Evolutionary conservation across 768 basidiomycete species (phyloP).

Genomic region (Tephrocybe sp.): DNA sequence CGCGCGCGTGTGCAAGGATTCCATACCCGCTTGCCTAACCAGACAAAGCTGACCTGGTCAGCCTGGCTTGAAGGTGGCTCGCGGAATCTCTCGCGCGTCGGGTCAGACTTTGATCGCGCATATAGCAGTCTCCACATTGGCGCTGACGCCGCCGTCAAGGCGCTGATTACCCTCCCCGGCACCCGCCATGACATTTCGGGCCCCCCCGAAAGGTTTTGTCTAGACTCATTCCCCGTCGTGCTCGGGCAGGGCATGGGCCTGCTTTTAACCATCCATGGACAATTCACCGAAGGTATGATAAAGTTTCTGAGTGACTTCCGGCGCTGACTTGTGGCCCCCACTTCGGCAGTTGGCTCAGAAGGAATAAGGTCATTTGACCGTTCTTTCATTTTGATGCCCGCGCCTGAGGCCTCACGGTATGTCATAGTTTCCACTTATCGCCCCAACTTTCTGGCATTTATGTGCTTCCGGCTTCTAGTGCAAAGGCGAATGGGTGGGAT

Average conservation of each 20-base stretch:
- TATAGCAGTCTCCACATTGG: constrained; percentile 71
- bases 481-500: constrained; percentile 84
- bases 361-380: constrained; percentile 93
- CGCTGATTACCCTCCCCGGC: constrained; percentile 62
- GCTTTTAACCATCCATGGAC: constrained; percentile 79
- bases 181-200: constrained; percentile 83
- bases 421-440: constrained; percentile 27
- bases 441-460: neutral
- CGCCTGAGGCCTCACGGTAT: constrained; percentile 79
- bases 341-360: constrained; percentile 36
- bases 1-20: constrained; percentile 75
- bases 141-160: constrained; percentile 55
- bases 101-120: constrained; percentile 57
- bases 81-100: constrained; percentile 73
- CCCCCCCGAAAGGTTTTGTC: constrained; percentile 77
- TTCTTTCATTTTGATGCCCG: constrained; percentile 82
- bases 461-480: constrained; percentile 38
- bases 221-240: constrained; percentile 81
- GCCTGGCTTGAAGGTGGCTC: constrained; percentile 68
- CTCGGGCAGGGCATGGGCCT: constrained; percentile 62
- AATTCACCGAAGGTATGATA: constrained; percentile 79
- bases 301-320: neutral
- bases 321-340: constrained; percentile 7
- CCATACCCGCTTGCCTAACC: constrained; percentile 73
- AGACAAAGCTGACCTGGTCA: constrained; percentile 78